Conservation (phyloP, 805 yeast genomes). For the Tetrapisispora pingtungensis region DNA sequence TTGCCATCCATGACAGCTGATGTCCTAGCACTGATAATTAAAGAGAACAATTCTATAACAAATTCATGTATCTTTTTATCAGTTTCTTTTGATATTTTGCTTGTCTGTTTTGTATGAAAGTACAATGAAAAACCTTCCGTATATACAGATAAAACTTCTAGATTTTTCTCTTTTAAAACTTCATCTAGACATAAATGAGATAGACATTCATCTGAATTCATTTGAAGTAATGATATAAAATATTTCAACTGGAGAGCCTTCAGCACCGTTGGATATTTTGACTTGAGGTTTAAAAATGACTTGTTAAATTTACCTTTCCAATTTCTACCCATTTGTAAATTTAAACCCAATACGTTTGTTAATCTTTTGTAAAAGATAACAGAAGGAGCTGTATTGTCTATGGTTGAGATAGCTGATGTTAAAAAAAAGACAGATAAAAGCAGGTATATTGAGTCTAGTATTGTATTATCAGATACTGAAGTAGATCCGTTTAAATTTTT, state of each 20-base stretch:
- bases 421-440: slow-evolving; percentile 8
- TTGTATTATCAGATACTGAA: slow-evolving; percentile 10
- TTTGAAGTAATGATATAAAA: slow-evolving; percentile 17
- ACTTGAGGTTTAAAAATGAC: slow-evolving; percentile 8
- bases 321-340: slow-evolving; percentile 11
- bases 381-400: slow-evolving; percentile 6
- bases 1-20: slow-evolving; percentile 3
- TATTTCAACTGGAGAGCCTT: slow-evolving; percentile 18
- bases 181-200: slow-evolving; percentile 15
- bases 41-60: slow-evolving; percentile 17
- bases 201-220: slow-evolving; percentile 23
- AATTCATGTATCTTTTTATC: slow-evolving; percentile 13
- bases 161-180: slow-evolving; percentile 7
- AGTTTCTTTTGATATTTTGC: slow-evolving; percentile 13
- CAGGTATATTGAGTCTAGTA: slow-evolving; percentile 13
- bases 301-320: slow-evolving; percentile 13
- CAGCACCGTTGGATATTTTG: slow-evolving; percentile 12
- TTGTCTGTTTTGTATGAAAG: slow-evolving; percentile 15
- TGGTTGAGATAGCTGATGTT: slow-evolving; percentile 8
- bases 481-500: slow-evolving; percentile 13
- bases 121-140: slow-evolving; percentile 29
- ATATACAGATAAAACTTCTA: slow-evolving; percentile 20
- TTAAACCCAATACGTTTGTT: slow-evolving; percentile 7
- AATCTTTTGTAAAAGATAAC: slow-evolving; percentile 8
- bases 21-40: background rate